A percentile compares a stretch with the other conserved stretches of the same genome.
Evolutionary conservation across 163 green algal species (phyloP).

Genomic region (Scenedesmus sp.): DNA sequence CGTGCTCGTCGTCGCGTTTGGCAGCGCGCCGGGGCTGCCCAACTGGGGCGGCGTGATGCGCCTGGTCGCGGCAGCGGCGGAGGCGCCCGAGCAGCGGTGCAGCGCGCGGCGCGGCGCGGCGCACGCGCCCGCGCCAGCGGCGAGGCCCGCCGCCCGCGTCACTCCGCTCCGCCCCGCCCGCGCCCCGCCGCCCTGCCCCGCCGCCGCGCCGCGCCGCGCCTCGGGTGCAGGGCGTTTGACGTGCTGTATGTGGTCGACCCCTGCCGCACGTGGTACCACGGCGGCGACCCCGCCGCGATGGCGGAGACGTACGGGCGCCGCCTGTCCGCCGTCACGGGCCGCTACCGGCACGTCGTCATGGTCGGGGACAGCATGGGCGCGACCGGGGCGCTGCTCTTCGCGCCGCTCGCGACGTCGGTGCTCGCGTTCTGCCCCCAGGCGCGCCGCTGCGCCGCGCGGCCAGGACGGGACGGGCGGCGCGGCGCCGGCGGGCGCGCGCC

Average conservation of each 20-base stretch:
- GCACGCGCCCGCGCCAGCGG: no score
- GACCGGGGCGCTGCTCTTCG: slow-evolving; percentile 83
- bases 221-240: slow-evolving; percentile 75
- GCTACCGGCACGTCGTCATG: slow-evolving; percentile 81
- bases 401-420: slow-evolving; percentile 75
- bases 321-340: slow-evolving; percentile 39
- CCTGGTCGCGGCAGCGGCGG: slow-evolving; percentile 56
- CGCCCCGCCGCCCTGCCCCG: no score
- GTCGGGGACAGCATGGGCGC: slow-evolving; percentile 94
- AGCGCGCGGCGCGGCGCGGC: no score
- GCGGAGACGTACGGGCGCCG: slow-evolving; percentile 39
- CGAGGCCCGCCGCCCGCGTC: no score
- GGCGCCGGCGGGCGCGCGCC: not conserved
- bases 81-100: slow-evolving; percentile 48
- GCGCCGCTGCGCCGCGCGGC: slow-evolving; percentile 40
- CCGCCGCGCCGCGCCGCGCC: no score
- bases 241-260: slow-evolving; percentile 92
- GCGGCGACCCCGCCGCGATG: slow-evolving; percentile 42
- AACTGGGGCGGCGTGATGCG: slow-evolving; percentile 91
- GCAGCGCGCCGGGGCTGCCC: slow-evolving; percentile 85
- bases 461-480: not conserved
- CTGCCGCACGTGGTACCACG: slow-evolving; percentile 80
- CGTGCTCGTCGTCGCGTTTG: slow-evolving; percentile 91
- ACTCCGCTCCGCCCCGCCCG: no score
- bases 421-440: slow-evolving; percentile 93